Evolutionary conservation across 768 basidiomycete species (phyloP).

Genomic region (Amanita thiersii): DNA sequence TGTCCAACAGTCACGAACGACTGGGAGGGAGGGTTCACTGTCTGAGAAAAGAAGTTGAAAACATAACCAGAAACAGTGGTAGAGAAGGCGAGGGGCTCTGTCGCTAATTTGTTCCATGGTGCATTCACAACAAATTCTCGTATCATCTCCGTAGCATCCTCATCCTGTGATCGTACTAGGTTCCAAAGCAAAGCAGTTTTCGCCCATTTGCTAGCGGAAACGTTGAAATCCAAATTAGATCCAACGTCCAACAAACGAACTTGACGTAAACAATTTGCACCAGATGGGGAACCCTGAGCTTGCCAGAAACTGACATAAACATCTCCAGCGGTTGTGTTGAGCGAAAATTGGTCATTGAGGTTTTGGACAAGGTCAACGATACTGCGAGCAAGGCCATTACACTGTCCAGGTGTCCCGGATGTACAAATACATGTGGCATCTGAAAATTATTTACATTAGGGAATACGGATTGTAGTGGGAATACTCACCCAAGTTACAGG

Average conservation of each 20-base stretch:
- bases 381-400: conserved; percentile 45
- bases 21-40: conserved; percentile 31
- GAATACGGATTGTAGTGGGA: conserved; percentile 8
- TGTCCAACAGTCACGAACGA: conserved; percentile 40
- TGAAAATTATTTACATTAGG: no score
- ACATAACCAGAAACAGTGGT: conserved; percentile 40
- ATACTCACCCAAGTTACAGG: conserved; percentile 49
- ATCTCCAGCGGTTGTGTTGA: conserved; percentile 33
- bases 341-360: conserved; percentile 37
- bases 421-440: conserved; percentile 60
- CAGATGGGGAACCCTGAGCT: conserved; percentile 33
- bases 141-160: conserved; percentile 25
- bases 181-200: conserved; percentile 56
- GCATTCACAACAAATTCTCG: conserved; percentile 39
- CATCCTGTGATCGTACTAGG: conserved; percentile 42
- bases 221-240: conserved; percentile 27
- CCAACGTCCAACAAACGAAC: conserved; percentile 48
- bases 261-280: conserved; percentile 43
- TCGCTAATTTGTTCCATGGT: conserved; percentile 35
- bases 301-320: conserved; percentile 45
- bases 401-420: conserved; percentile 30
- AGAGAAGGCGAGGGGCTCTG: conserved; percentile 26
- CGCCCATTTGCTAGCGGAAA: conserved; percentile 45
- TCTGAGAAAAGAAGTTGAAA: conserved; percentile 55
- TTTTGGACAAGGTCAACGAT: conserved; percentile 40